Evolutionary conservation across 352 stramenopile genomes (phyloP).

Genomic region (Phytophthora sp.): DNA sequence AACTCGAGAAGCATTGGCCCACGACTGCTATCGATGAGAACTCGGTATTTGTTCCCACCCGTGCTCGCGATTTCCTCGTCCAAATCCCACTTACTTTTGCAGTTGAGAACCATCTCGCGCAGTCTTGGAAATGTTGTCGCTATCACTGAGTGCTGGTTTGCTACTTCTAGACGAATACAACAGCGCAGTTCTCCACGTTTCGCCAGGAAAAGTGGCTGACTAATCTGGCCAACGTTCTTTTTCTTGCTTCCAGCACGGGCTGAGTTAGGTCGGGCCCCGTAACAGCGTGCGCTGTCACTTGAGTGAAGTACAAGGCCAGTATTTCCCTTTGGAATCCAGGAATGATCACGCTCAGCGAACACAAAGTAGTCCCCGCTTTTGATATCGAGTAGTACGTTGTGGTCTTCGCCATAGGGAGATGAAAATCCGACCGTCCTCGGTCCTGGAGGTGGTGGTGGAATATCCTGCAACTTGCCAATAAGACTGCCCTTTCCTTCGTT

Average conservation of each 20-base stretch:
- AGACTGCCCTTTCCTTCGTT: constrained; percentile 58
- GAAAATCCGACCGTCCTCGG: constrained; percentile 13
- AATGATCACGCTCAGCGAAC: constrained; percentile 36
- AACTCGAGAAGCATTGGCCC: constrained; percentile 86
- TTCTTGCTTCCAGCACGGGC: constrained; percentile 64
- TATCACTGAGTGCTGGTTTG: constrained; percentile 45
- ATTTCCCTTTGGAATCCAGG: constrained; percentile 78
- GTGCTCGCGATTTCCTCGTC: constrained; percentile 81
- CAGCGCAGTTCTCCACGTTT: constrained; percentile 73
- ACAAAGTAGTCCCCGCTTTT: constrained; percentile 78
- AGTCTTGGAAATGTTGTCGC: constrained; percentile 31
- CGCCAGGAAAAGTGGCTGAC: constrained; percentile 44
- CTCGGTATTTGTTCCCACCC: constrained; percentile 73
- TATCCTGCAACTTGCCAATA: constrained; percentile 43
- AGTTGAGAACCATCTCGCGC: constrained; percentile 72
- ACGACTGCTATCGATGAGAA: constrained; percentile 78
- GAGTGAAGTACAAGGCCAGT: constrained; percentile 73
- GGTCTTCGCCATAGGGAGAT: constrained; percentile 15
- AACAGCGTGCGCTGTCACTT: constrained; percentile 61
- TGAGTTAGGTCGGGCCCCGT: constrained; percentile 66
- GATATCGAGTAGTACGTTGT: constrained; percentile 68
- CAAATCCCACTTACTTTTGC: constrained; percentile 79
- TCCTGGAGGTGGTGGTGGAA: constrained; percentile 40
- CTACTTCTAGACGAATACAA: constrained; percentile 65
- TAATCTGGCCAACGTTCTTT: constrained; percentile 35